Base-by-base conservation (phyloP, 2,329 filamentous ascomycete species). In the Colletotrichum horii region DNA sequence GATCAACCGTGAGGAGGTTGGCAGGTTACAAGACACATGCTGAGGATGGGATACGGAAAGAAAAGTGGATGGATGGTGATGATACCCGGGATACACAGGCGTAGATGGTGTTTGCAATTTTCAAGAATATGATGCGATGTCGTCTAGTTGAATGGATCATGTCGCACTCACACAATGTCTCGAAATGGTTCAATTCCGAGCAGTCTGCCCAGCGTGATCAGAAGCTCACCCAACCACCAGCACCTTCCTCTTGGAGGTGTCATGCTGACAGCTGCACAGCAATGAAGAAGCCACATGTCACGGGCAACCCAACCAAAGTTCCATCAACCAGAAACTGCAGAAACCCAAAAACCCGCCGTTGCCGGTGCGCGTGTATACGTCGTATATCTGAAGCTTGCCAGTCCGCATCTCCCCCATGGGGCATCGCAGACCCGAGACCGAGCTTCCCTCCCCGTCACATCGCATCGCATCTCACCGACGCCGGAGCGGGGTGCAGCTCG, bases 1-100 rank as follows among this genome's bases (percentile, higher is more conserved):
- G 19, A 78, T 88, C 60, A 86, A 87, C 56, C 81, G 78, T 6
- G 62, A 38, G 14, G 66, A 76, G 70, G 71, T 78, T 30, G 73
- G 70, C 55, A 76, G 71, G 55, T 60, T 80, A 66, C 73, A 69
- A 24, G 60, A 70, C 16, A 72, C 67, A 36, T 80, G 79, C 61
- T 76, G 32, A 71, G 67, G 32, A 2, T 9, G 11, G 11, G 38
- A 8, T 14, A 14, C 43, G 8, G 22, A 15, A n/a, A 22, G 15
- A 62, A 22, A 26, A 52, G 15, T 48, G 14, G 36, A 60, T 26
- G 19, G 38, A n/a, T 48, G 22, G 64, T 28, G 22, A 76, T 43
- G 74, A 76, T 65, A 69, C 64, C 70, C 38, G 30, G 28, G 2
- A 65, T 22, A 28, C 9, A 70, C 58, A 34, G 38, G 58, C 66